Conservation (phyloP, 768 basidiomycete genomes). For the Russula brevipes region DNA sequence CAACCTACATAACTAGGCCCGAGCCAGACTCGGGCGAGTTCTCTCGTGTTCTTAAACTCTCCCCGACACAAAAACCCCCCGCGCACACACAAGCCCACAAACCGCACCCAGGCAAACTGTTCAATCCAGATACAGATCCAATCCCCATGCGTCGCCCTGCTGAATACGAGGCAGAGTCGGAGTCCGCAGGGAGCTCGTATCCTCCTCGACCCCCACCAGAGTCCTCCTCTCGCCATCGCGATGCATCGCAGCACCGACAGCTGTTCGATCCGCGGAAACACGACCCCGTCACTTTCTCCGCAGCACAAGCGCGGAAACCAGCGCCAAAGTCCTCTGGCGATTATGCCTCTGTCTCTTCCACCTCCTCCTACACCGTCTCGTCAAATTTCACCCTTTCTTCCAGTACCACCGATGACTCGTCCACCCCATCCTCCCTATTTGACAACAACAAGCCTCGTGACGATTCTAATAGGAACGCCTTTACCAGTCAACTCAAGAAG, state of each 20-base stretch:
- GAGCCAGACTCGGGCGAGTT: slow-evolving; percentile 73
- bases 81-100: slow-evolving; percentile 31
- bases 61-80: slow-evolving; percentile 41
- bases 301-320: slow-evolving; percentile 47
- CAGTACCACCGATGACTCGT: slow-evolving; percentile 67
- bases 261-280: slow-evolving; percentile 89
- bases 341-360: slow-evolving; percentile 68
- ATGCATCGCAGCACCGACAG: slow-evolving; percentile 39
- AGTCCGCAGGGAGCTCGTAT: slow-evolving; percentile 50
- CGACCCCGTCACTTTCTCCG: slow-evolving; percentile 82
- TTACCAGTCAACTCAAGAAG: slow-evolving; percentile 70
- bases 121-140: slow-evolving; percentile 67
- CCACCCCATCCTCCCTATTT: slow-evolving; percentile 64
- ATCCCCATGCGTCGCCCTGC: slow-evolving; percentile 51
- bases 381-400: slow-evolving; percentile 72
- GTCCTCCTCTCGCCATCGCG: slow-evolving; percentile 36
- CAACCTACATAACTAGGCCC: slow-evolving; percentile 34
- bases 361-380: slow-evolving; percentile 67
- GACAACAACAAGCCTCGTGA: slow-evolving; percentile 49
- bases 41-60: slow-evolving; percentile 64
- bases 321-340: slow-evolving; percentile 61
- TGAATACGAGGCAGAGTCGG: slow-evolving; percentile 65
- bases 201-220: slow-evolving; percentile 34
- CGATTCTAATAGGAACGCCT: slow-evolving; percentile 55
- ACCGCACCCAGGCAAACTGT: slow-evolving; percentile 45